phyloP scores from a whole-genome alignment of 2,329 filamentous ascomycete species.

The Cadophora sp. region DNA sequence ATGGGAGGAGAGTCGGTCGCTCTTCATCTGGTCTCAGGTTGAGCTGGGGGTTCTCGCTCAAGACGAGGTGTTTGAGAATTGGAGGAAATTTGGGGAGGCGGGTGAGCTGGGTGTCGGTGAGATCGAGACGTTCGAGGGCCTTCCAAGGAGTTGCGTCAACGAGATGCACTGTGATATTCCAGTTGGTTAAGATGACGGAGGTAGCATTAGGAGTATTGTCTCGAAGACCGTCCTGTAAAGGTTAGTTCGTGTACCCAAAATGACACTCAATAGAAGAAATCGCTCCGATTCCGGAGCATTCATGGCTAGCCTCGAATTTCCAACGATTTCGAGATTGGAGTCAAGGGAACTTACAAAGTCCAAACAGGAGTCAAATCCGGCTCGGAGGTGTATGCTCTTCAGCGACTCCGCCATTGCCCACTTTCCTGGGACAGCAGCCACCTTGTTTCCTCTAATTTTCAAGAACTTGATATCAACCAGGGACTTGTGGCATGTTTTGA shows the following conservation, averaged over 20 bases:
- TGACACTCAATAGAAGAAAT: background rate
- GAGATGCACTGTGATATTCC: slow-evolving; percentile 21
- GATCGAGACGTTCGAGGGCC: slow-evolving; percentile 37
- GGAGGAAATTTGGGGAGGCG: slow-evolving; percentile 38
- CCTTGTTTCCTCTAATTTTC: slow-evolving; percentile 18
- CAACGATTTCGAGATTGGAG: background rate
- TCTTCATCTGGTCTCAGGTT: slow-evolving; percentile 18
- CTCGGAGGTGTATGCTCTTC: slow-evolving; percentile 27
- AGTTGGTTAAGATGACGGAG: slow-evolving; percentile 31
- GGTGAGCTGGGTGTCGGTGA: slow-evolving; percentile 31
- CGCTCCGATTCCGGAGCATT: background rate
- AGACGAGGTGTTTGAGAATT: slow-evolving; percentile 38
- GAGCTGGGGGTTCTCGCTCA: slow-evolving; percentile 33
- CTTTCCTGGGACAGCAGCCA: background rate
- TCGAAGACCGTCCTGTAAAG: slow-evolving; percentile 31
- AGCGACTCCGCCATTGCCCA: slow-evolving; percentile 35
- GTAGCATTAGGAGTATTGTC: slow-evolving; percentile 34
- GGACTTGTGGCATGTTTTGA: slow-evolving; percentile 32
- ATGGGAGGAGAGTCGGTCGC: slow-evolving; percentile 29
- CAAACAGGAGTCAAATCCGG: slow-evolving; percentile 17
- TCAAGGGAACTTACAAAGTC: slow-evolving; percentile 35
- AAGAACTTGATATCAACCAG: slow-evolving; percentile 35
- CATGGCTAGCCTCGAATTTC: background rate
- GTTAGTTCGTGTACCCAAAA: slow-evolving; percentile 16
- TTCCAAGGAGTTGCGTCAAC: slow-evolving; percentile 32